Evolutionary conservation across 2,329 filamentous ascomycete genomes (phyloP).

Genomic region (Xylariaceae sp.): DNA sequence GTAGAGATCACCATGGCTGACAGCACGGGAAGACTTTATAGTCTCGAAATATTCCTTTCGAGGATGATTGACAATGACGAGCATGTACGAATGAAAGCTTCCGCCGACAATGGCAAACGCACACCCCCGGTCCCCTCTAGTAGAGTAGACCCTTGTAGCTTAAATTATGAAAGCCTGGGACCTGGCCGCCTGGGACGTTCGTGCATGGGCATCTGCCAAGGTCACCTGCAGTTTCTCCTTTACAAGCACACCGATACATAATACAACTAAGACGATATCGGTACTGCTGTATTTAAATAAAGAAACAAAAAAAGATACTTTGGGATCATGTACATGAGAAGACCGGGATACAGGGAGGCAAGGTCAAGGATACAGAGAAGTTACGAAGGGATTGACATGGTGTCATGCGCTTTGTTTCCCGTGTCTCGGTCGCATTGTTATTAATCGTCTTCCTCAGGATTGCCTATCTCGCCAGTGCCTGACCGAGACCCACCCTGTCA

Average conservation of each 20-base stretch:
- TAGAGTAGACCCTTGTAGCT: no score
- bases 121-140: no score
- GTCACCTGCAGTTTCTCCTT: conserved; percentile 19
- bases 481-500: conserved; percentile 17
- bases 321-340: conserved; percentile 5
- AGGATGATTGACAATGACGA: no score
- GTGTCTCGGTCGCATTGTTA: no score
- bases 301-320: no score
- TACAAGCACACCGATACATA: conserved; percentile 13
- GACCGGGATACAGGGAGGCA: no score
- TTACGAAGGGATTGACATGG: conserved; percentile 1
- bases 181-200: conserved; percentile 10
- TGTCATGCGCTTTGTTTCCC: conserved; percentile 1
- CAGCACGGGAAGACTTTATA: conserved; percentile 17
- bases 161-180: conserved; percentile 9
- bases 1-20: conserved; percentile 10
- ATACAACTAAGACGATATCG: no score
- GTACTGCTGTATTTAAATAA: no score
- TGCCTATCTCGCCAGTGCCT: conserved; percentile 15
- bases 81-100: no score
- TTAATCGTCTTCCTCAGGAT: no score
- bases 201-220: conserved; percentile 20
- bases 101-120: no score
- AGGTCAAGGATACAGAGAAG: conserved; percentile 7
- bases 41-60: conserved; percentile 9